Conservation (phyloP, 495 filamentous ascomycete genomes). For the Trichodelitschia bisporula region DNA sequence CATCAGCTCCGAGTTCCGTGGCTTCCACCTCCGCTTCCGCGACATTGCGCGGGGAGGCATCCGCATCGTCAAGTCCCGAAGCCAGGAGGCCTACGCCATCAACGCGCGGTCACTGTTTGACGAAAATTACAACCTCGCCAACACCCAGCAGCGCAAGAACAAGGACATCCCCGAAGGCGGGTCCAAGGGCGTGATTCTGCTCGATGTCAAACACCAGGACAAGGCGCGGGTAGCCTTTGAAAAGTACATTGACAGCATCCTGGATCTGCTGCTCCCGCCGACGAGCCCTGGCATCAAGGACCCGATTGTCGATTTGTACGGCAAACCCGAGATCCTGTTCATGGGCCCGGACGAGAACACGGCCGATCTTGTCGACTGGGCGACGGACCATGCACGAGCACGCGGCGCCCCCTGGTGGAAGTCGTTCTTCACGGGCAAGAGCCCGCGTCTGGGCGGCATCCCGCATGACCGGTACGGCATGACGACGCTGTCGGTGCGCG, state of each 20-base stretch:
- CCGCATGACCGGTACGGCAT: slow-evolving; percentile 92
- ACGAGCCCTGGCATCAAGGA: slow-evolving; percentile 94
- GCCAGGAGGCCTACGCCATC: slow-evolving; percentile 82
- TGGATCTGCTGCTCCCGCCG: slow-evolving; percentile 77
- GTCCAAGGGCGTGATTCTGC: slow-evolving; percentile 89
- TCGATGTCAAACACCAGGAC: slow-evolving; percentile 84
- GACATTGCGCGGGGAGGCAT: slow-evolving; percentile 95
- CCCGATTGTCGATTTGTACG: slow-evolving; percentile 84
- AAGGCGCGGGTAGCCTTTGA: slow-evolving; percentile 80
- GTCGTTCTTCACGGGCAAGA: slow-evolving; percentile 98
- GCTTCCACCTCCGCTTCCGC: slow-evolving; percentile 92
- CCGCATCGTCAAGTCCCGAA: slow-evolving; percentile 91
- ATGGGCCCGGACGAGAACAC: slow-evolving; percentile 99
- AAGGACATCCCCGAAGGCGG: slow-evolving; percentile 99
- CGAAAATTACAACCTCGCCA: slow-evolving; percentile 95
- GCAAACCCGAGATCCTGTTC: slow-evolving; percentile 87
- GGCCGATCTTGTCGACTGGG: slow-evolving; percentile 91
- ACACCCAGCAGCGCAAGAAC: slow-evolving; percentile 98
- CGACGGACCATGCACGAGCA: slow-evolving; percentile 72
- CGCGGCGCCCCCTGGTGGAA: slow-evolving; percentile 97
- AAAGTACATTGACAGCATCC: slow-evolving; percentile 97
- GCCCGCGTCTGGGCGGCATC: slow-evolving; percentile 82
- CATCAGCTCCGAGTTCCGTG: slow-evolving; percentile 86
- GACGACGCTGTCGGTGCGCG: slow-evolving; percentile 89
- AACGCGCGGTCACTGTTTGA: slow-evolving; percentile 91